Percentiles rank a stretch among this genome's conserved stretches.
phyloP scores from a whole-genome alignment of 805 yeast genomes.

The Candida orba region DNA sequence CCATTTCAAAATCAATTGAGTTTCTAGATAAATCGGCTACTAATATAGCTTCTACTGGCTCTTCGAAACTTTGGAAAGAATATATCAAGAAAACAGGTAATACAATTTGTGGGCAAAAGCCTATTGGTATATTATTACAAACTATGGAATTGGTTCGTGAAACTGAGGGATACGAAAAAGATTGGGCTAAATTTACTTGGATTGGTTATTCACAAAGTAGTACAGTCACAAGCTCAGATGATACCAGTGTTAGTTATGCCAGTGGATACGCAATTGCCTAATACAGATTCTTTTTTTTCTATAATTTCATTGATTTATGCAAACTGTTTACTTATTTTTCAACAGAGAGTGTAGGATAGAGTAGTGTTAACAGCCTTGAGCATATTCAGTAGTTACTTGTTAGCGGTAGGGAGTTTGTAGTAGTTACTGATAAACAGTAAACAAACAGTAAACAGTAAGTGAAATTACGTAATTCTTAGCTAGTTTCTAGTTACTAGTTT shows the following conservation, averaged over 20 bases:
- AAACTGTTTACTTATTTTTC: no score
- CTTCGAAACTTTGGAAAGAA: constrained; percentile 50
- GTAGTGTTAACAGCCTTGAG: no score
- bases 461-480: no score
- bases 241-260: constrained; percentile 89
- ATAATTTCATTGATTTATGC: no score
- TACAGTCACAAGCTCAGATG: constrained; percentile 36
- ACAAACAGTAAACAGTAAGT: no score
- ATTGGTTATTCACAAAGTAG: constrained; percentile 76
- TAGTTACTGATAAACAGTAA: no score
- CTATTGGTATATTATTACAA: constrained; percentile 57
- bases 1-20: constrained; percentile 70
- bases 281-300: no score
- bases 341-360: no score
- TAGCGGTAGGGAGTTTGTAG: no score
- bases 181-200: constrained; percentile 50
- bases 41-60: constrained; percentile 51
- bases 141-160: constrained; percentile 36
- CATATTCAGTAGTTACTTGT: no score
- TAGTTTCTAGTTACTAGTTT: no score
- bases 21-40: constrained; percentile 65
- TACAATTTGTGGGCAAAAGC: constrained; percentile 91
- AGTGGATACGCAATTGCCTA: constrained; percentile 46
- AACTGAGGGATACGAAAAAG: constrained; percentile 8
- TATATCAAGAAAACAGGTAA: constrained; percentile 71